Evolutionary conservation across 129 eudicot genomes (phyloP).

Genomic region (Sambucus nigra): DNA sequence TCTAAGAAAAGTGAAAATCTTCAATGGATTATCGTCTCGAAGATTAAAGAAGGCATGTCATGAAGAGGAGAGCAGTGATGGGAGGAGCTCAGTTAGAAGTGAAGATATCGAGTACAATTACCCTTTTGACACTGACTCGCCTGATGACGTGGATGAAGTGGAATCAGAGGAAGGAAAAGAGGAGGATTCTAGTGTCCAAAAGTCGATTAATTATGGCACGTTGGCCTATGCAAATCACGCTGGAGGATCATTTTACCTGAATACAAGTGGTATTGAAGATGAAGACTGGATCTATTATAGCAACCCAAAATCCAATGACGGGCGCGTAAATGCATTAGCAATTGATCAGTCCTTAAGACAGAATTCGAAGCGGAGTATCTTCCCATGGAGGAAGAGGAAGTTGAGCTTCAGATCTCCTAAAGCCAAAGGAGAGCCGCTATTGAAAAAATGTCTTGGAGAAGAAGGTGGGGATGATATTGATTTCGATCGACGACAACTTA

Average conservation of each 20-base stretch:
- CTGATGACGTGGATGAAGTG: conserved; percentile 39
- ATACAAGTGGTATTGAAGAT: conserved; percentile 43
- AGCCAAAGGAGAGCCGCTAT: conserved; percentile 62
- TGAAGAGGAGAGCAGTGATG: conserved; percentile 60
- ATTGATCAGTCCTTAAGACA: conserved; percentile 22
- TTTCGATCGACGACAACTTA: conserved; percentile 71
- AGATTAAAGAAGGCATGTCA: conserved; percentile 31
- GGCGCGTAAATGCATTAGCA: conserved; percentile 13
- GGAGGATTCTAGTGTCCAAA: conserved; percentile 23
- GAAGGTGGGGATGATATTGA: conserved; percentile 90
- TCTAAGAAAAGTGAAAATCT: conserved; percentile 39
- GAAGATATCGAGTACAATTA: conserved; percentile 36
- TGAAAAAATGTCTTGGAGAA: conserved; percentile 50
- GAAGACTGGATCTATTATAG: conserved; percentile 40
- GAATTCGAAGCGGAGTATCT: conserved; percentile 34
- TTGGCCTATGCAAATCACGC: conserved; percentile 69
- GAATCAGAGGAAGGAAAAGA: conserved; percentile 40
- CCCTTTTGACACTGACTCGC: conserved; percentile 50
- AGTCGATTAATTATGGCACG: conserved; percentile 46
- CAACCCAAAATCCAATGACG: conserved; percentile 19
- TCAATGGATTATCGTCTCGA: conserved; percentile 33
- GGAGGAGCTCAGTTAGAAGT: conserved; percentile 50
- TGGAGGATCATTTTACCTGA: conserved; percentile 36
- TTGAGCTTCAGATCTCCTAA: conserved; percentile 52
- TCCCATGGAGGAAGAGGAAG: conserved; percentile 68